These are phyloP conservation scores for Clathrospora elynae DNA, from an alignment of 2,329 filamentous ascomycete species.

Conservation along the genomic window DNA sequence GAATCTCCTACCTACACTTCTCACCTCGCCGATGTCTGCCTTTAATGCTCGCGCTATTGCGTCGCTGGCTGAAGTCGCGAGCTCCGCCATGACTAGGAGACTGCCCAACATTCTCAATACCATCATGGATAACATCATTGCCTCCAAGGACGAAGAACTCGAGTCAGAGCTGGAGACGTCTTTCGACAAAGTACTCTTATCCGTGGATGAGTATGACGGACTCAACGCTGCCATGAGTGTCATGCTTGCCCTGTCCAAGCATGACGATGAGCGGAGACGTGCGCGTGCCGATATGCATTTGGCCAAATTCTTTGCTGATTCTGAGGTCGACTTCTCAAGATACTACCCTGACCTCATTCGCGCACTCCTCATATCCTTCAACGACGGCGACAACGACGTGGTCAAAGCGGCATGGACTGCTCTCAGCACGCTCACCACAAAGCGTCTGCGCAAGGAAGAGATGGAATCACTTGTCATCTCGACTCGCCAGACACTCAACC, in stretches of 20 bases:
- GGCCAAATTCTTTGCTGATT: constrained; percentile 80
- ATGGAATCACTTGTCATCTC: constrained; percentile 93
- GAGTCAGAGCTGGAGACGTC: constrained; percentile 74
- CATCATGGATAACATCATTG: constrained; percentile 89
- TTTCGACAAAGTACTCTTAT: constrained; percentile 87
- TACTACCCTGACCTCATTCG: constrained; percentile 97
- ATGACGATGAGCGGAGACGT: constrained; percentile 87
- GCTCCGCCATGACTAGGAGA: constrained; percentile 86
- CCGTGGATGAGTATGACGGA: constrained; percentile 94
- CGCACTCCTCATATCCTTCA: constrained; percentile 86
- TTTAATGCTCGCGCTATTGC: constrained; percentile 96
- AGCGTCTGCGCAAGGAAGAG: constrained; percentile 90
- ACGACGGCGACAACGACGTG: constrained; percentile 80
- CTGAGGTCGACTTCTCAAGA: constrained; percentile 86
- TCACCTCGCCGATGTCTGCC: constrained; percentile 84
- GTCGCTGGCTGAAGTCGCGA: constrained; percentile 89
- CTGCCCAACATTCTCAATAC: constrained; percentile 90
- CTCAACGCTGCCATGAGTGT: constrained; percentile 96
- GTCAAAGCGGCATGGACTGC: constrained; percentile 90
- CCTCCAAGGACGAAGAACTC: constrained; percentile 74
- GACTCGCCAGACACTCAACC: constrained; percentile 82
- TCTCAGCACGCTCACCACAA: constrained; percentile 78
- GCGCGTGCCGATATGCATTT: constrained; percentile 78
- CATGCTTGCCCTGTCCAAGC: constrained; percentile 83
- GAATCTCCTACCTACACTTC: constrained; percentile 91